Evolutionary conservation across 208 protist species (phyloP), one percentile per base, ranked within the genome.

Genomic region (Crithidia expoeki): DNA sequence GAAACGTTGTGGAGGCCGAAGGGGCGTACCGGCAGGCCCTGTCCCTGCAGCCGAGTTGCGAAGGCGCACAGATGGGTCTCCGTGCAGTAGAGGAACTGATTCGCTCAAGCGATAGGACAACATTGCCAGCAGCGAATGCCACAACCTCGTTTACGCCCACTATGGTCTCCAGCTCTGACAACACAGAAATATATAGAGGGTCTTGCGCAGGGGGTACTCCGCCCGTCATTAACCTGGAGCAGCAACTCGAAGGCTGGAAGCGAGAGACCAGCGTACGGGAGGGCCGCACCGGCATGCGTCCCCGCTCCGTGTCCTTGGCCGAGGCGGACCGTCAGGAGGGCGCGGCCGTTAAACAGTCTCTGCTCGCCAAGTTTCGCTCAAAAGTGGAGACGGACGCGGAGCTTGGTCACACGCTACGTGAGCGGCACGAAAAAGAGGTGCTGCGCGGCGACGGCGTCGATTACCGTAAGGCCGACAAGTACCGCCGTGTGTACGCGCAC

Each of bases 1-100:
- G 91, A 49, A 81, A 98, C 58, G 96, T 97, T 58, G 88, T 84
- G 17, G 85, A 85, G 72, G 94, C 94, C 10, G 73, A 91, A n/a
- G 72, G 42, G 16, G 81, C 85, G 0, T 98, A 97, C 53, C 66
- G 84, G 17, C 59, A 78, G 30, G 88, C 86, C 4, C 57, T 95
- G 40, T 61, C 72, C 47, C 62, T 91, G 4, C 68, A 95, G 58
- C 76, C 86, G 27, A 65, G 46, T 23, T 90, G 92, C 40, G 57
- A 52, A 28, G 63, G 76, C 17, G 85, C 87, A 0, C 32, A 32
- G 51, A 55, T 64, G 1, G 88, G 85, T 1, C 75, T 91, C 14
- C 62, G 77, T 14, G 73, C 81, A 28, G 27, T 82, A 19, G 52
- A 79, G 60, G 84, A 76, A 36, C 72, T 87, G 57, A 49, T 73